Evolutionary conservation across 2,329 filamentous ascomycete species (phyloP), one percentile per base, ranked within the genome.

Genomic region (Botrytis hyacinthi): DNA sequence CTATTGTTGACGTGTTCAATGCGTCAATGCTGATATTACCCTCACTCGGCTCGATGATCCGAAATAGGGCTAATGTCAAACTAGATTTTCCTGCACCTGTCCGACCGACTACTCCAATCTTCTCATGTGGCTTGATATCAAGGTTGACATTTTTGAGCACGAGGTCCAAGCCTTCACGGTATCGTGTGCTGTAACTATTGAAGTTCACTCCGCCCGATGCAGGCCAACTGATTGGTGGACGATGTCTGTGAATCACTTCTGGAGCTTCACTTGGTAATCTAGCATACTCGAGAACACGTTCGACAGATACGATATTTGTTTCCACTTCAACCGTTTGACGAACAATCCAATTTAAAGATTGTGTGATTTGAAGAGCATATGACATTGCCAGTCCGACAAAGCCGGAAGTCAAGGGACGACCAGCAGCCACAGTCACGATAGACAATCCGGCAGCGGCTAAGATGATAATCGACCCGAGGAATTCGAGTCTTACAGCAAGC

Each of bases 281-380:
- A 73, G 95, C 93, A 84, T 99, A 99, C 83, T 99, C 97, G 68
- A 99, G 90, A 66, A 99, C 95, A 80, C 96, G 92, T 87, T 99
- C 96, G 54, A 99, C 96, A 16, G 95, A 97, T 63, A 99, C 95
- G 80, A 99, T 99, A 83, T 99, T 99, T n/a, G 95, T 98, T 86
- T 99, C 97, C n/a, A 99, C 96, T 83, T 99, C 97, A 48, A 99
- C 96, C 0, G 95, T 98, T 84, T 99, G 96, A 74, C 97, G 91
- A 70, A 99, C 96, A 80, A 99, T 98, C 96, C 96, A 99, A 85
- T 98, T 99, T 80, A 99, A 88, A 51, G 95, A 97, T 78, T 95
- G 93, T 1, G 96, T 99, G 80, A 99, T 98, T 84, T 98, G 94
- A 76, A 99, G 88, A 57, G 95, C 96, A 83, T 98, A 98, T 65